phyloP scores from a whole-genome alignment of 2,329 filamentous ascomycete genomes.

The Escovopsis sp. region DNA sequence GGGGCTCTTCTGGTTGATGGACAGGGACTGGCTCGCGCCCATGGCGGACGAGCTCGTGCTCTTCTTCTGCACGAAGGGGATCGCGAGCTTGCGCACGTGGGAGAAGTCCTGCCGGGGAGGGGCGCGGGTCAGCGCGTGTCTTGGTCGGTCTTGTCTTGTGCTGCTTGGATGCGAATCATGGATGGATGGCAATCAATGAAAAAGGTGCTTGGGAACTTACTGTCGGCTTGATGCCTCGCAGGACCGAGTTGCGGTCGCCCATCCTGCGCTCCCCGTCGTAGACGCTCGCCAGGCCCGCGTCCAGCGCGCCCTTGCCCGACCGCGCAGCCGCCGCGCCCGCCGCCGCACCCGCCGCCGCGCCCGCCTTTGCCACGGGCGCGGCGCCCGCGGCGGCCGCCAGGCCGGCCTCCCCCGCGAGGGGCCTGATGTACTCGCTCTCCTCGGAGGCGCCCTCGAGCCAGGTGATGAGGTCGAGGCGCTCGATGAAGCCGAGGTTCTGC shows the following conservation, averaged over 20 bases:
- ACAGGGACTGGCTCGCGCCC: slow-evolving; percentile 29
- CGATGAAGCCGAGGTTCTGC: slow-evolving; percentile 80
- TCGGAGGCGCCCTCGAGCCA: slow-evolving; percentile 86
- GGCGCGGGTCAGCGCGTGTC: not conserved
- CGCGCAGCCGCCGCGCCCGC: slow-evolving; percentile 29
- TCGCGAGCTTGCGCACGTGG: slow-evolving; percentile 74
- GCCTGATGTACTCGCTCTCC: slow-evolving; percentile 86
- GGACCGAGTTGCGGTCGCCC: slow-evolving; percentile 79
- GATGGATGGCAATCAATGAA: not conserved
- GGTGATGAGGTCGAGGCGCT: slow-evolving; percentile 79
- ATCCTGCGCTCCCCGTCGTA: slow-evolving; percentile 84
- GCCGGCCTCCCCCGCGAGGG: slow-evolving; percentile 47
- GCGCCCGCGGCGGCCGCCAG: slow-evolving; percentile 22
- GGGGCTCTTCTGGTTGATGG: slow-evolving; percentile 38
- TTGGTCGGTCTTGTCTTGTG: not conserved
- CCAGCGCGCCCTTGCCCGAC: slow-evolving; percentile 51
- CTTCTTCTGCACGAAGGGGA: slow-evolving; percentile 57
- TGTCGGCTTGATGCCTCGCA: slow-evolving; percentile 77
- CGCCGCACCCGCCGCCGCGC: not conserved
- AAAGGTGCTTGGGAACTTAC: slow-evolving; percentile 33
- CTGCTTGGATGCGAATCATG: not conserved
- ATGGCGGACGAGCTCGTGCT: slow-evolving; percentile 26
- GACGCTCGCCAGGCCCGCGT: slow-evolving; percentile 72
- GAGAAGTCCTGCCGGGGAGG: slow-evolving; percentile 64
- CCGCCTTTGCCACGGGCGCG: slow-evolving; percentile 19